Evolutionary conservation across 352 stramenopile genomes (phyloP).

Genomic region (Pythium pyrilobum): DNA sequence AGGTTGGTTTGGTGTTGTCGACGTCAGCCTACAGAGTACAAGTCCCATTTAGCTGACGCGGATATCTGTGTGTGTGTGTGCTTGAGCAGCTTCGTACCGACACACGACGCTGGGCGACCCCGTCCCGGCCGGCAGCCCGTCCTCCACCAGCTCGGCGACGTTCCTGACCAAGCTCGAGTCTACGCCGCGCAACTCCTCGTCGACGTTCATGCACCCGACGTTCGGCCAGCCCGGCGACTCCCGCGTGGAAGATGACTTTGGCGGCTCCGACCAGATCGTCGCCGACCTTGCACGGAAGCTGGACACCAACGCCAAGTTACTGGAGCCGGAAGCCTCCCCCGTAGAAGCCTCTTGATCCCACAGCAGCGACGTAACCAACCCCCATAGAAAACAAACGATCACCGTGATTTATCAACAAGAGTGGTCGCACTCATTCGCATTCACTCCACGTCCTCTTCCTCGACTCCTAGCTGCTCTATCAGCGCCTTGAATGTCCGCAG

Average conservation of each 20-base stretch:
- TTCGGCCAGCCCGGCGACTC: slow-evolving; percentile 48
- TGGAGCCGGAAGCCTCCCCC: slow-evolving; percentile 12
- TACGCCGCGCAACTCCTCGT: slow-evolving; percentile 48
- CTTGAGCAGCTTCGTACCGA: slow-evolving; percentile 68
- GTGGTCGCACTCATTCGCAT: too few species aligned
- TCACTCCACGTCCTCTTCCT: too few species aligned
- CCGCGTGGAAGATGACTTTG: slow-evolving; percentile 49
- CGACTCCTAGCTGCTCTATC: neutral
- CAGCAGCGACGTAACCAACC: too few species aligned
- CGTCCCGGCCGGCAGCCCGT: slow-evolving; percentile 25
- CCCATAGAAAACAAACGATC: too few species aligned
- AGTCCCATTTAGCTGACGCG: too few species aligned
- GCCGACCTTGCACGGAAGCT: slow-evolving; percentile 44
- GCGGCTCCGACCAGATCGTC: slow-evolving; percentile 41
- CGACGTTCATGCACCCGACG: slow-evolving; percentile 52
- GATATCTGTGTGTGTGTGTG: too few species aligned
- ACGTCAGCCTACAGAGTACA: too few species aligned
- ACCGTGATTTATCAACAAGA: too few species aligned
- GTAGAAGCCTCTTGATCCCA: slow-evolving; percentile 18
- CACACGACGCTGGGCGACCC: slow-evolving; percentile 68
- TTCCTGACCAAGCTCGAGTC: slow-evolving; percentile 56
- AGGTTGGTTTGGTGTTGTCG: slow-evolving; percentile 9
- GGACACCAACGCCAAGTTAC: slow-evolving; percentile 6
- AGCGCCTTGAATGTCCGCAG: slow-evolving; percentile 27
- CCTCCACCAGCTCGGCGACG: slow-evolving; percentile 7